phyloP scores from a whole-genome alignment of 2,329 filamentous ascomycete genomes.

The Fusarium anthophilum region DNA sequence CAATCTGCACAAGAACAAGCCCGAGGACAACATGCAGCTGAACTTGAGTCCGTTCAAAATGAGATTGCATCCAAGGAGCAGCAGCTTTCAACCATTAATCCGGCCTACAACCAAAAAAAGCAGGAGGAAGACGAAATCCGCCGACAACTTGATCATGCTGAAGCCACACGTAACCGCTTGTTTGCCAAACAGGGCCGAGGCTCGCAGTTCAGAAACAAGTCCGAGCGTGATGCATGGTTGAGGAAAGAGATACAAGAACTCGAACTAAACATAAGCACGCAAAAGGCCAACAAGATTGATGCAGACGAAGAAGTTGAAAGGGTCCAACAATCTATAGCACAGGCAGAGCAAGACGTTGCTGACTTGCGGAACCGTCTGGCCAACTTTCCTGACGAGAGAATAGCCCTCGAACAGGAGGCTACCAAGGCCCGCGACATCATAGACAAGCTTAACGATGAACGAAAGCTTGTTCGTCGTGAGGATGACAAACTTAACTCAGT shows the following conservation, averaged over 20 bases:
- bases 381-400: slow-evolving; percentile 79
- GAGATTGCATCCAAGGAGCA: slow-evolving; percentile 80
- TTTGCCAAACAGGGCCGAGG: slow-evolving; percentile 93
- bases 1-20: slow-evolving; percentile 81
- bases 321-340: slow-evolving; percentile 75
- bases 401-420: slow-evolving; percentile 76
- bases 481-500: slow-evolving; percentile 87
- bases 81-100: slow-evolving; percentile 78
- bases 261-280: slow-evolving; percentile 77
- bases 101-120: slow-evolving; percentile 78
- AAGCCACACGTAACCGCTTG: slow-evolving; percentile 78
- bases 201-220: slow-evolving; percentile 86
- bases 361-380: slow-evolving; percentile 77
- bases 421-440: slow-evolving; percentile 80
- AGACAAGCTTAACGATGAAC: slow-evolving; percentile 84
- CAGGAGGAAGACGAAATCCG: slow-evolving; percentile 76
- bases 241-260: slow-evolving; percentile 83
- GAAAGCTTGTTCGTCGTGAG: slow-evolving; percentile 87
- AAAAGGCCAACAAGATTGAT: slow-evolving; percentile 86
- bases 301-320: slow-evolving; percentile 82
- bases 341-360: slow-evolving; percentile 77
- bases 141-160: slow-evolving; percentile 77
- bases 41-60: slow-evolving; percentile 75
- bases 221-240: slow-evolving; percentile 86
- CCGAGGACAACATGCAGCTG: slow-evolving; percentile 74